Percentiles rank a stretch among this genome's conserved stretches.
Evolutionary conservation across 148 eudicot genomes (phyloP).

Genomic region (Amaranthus hypochondriacus): DNA sequence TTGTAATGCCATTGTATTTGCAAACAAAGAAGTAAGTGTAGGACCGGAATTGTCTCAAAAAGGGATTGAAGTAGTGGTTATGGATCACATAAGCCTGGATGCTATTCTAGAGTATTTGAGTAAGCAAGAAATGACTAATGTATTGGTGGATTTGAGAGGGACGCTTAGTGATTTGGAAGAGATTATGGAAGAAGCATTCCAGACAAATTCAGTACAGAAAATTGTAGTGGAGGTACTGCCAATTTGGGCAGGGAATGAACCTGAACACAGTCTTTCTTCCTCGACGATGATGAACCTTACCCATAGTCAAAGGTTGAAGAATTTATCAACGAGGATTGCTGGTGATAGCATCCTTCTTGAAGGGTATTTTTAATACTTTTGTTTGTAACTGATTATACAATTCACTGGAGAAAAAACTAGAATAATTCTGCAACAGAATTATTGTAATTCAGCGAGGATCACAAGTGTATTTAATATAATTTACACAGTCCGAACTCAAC

Average conservation of each 20-base stretch:
- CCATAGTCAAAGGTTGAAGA: conserved; percentile 34
- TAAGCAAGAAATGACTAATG: conserved; percentile 58
- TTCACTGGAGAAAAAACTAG: not conserved
- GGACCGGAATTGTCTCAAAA: conserved; percentile 34
- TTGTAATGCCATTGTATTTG: conserved; percentile 49
- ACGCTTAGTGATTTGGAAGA: conserved; percentile 49
- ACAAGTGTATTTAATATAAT: not conserved
- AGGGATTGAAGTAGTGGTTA: conserved; percentile 55
- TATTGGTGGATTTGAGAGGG: conserved; percentile 71
- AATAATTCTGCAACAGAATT: not conserved
- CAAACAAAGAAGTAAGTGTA: conserved; percentile 40
- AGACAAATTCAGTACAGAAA: conserved; percentile 60
- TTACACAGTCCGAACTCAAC: no score
- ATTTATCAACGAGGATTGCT: conserved; percentile 39
- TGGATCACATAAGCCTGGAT: conserved; percentile 45
- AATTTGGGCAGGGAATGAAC: conserved; percentile 32
- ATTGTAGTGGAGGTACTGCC: conserved; percentile 75
- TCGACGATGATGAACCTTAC: conserved; percentile 21
- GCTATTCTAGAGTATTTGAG: conserved; percentile 65
- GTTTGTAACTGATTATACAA: not conserved
- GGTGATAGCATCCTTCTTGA: conserved; percentile 55
- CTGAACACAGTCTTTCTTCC: conserved; percentile 23
- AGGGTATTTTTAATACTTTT: conserved; percentile 54
- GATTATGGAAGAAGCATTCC: conserved; percentile 49
- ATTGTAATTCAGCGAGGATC: no score